Evolutionary conservation across 225 moss, liverwort and hornwort genomes (phyloP).

Genomic region (Marchantia polymorpha): DNA sequence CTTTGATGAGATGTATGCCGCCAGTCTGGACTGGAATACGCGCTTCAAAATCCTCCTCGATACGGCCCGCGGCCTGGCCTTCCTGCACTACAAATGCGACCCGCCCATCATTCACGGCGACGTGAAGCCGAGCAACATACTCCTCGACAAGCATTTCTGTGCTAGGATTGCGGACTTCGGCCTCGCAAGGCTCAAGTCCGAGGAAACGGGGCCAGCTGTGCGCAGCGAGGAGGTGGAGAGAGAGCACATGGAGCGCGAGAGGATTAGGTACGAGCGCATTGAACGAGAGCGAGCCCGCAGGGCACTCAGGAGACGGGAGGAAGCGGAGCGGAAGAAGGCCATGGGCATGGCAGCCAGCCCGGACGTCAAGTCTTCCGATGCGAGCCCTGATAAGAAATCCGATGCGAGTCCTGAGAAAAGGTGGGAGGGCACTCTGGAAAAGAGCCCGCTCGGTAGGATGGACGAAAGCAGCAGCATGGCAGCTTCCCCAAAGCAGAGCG

Average conservation of each 20-base stretch:
- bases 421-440: constrained; percentile 34
- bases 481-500: constrained; percentile 19
- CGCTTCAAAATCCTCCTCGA: constrained; percentile 86
- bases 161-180: constrained; percentile 95
- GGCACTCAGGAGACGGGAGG: constrained; percentile 66
- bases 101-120: constrained; percentile 96
- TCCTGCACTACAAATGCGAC: constrained; percentile 79
- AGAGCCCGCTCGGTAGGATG: constrained; percentile 37
- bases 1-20: constrained; percentile 79
- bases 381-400: constrained; percentile 24
- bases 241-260: constrained; percentile 80
- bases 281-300: constrained; percentile 65
- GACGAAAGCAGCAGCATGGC: constrained; percentile 29
- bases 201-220: constrained; percentile 47
- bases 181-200: constrained; percentile 77
- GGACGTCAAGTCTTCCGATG: constrained; percentile 15
- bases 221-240: constrained; percentile 61
- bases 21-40: constrained; percentile 67
- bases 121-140: constrained; percentile 88
- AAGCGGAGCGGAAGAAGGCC: constrained; percentile 62
- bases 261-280: constrained; percentile 72
- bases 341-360: constrained; percentile 19
- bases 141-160: constrained; percentile 67
- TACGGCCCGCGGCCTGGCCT: constrained; percentile 74
- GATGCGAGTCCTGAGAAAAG: constrained; percentile 26